Evolutionary conservation across 2,329 filamentous ascomycete species (phyloP), one percentile per base, ranked within the genome.

Genomic region (Calonectria henricotiae): DNA sequence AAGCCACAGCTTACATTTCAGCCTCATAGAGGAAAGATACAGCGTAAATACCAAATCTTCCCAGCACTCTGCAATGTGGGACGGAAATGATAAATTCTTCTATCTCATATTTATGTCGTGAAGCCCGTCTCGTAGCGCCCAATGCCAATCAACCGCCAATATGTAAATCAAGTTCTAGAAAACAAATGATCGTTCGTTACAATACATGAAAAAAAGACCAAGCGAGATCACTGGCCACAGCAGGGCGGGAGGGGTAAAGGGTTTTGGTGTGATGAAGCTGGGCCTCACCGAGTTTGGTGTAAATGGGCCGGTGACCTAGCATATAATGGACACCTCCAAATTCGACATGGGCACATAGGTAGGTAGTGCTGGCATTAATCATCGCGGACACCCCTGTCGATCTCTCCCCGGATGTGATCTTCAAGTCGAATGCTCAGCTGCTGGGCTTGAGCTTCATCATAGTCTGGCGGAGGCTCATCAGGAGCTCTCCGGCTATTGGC

Each of bases 401-500:
- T 86, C 75, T 93, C 93, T 71, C 93, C 89, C 54, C 92, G 91
- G 74, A 95, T 87, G 70, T 92, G 93, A 75, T 94, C 90, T 79
- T 94, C 90, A 25, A 91, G 83, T 62, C 83, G 85, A 79, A 86
- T 89, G 71, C 83, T 86, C 32, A 92, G 81, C 32, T 89, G 89
- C 76, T 91, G 89, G n/a, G 88, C 91, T 82, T 98, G 96, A 32
- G 94, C 93, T 81, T 98, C 94, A 78, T 98, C 95, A 79, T 98
- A 98, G 41, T 91, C 93, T 61, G 96, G 96, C 58, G 96, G 96
- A 5, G 95, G 94, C 79, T 96, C 95, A 83, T 91, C 78, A 77
- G 94, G 83, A 84, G 82, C 84, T 63, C 81, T 80, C 43, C 82
- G 80, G 72, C 80, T 83, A 13, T 81, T 79, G 35, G 80, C 76